A percentile compares a stretch with the other conserved stretches of the same genome.
Evolutionary conservation across 208 protist genomes (phyloP).

Genomic region (Crithidia sp.): DNA sequence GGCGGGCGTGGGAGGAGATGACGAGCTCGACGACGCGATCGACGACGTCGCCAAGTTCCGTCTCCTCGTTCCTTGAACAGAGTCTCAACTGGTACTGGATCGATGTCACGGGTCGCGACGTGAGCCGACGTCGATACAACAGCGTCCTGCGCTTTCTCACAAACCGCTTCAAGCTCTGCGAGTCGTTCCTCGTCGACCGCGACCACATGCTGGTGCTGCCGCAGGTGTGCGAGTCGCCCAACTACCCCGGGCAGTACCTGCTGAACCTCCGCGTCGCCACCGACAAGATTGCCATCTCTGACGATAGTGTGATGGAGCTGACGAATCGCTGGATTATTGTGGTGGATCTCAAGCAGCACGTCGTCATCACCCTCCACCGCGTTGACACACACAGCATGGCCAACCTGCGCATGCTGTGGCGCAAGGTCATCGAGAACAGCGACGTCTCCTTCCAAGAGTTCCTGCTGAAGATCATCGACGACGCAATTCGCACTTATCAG

Average conservation of each 20-base stretch:
- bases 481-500: conserved; percentile 81
- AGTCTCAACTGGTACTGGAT: conserved; percentile 92
- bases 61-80: conserved; percentile 71
- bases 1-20: conserved; percentile 41
- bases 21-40: conserved; percentile 13
- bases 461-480: conserved; percentile 82
- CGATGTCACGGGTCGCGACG: conserved; percentile 79
- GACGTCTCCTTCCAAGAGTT: conserved; percentile 87
- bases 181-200: conserved; percentile 82
- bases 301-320: conserved; percentile 80
- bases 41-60: conserved; percentile 25
- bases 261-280: conserved; percentile 83
- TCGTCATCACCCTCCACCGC: conserved; percentile 86
- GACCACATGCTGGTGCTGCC: conserved; percentile 79
- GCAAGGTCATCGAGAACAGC: conserved; percentile 59
- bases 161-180: conserved; percentile 70
- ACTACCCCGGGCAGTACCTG: conserved; percentile 78
- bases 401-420: conserved; percentile 71
- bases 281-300: conserved; percentile 70
- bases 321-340: conserved; percentile 90
- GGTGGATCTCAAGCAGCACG: conserved; percentile 74
- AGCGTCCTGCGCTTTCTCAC: conserved; percentile 66
- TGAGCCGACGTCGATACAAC: conserved; percentile 62
- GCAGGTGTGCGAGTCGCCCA: conserved; percentile 74
- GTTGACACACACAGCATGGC: conserved; percentile 76